These are phyloP conservation scores for Gossypium gossypioides DNA, from an alignment of 441 rosid genomes.

Conservation along the genomic window DNA sequence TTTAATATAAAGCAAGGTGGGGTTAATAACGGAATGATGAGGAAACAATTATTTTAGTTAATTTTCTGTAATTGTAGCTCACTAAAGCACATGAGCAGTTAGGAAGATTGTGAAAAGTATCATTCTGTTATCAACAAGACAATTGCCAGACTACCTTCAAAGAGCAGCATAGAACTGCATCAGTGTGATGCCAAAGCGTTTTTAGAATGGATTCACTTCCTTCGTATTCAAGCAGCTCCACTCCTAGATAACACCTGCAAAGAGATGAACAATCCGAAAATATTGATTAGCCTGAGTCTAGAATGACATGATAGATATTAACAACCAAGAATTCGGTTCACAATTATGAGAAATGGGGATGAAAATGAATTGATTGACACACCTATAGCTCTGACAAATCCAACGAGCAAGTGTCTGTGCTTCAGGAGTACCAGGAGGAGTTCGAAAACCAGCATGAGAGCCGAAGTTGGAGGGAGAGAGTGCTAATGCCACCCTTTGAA, in stretches of 20 bases:
- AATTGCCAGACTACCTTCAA: constrained; percentile 30
- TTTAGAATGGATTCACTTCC: constrained; percentile 46
- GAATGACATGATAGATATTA: neutral
- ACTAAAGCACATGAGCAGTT: neutral
- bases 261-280: neutral
- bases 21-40: neutral
- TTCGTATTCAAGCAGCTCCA: constrained; percentile 45
- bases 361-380: neutral
- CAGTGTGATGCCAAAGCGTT: constrained; percentile 54
- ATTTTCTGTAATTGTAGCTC: neutral
- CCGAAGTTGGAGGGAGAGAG: constrained; percentile 53
- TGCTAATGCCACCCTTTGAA: constrained; percentile 61
- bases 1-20: neutral
- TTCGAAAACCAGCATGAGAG: constrained; percentile 31
- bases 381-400: constrained; percentile 53
- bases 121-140: no score
- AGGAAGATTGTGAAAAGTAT: neutral
- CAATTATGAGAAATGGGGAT: neutral
- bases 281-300: neutral
- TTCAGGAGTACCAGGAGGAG: constrained; percentile 54
- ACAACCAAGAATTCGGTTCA: neutral
- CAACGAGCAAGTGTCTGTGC: constrained; percentile 58
- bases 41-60: neutral
- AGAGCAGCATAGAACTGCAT: constrained; percentile 59
- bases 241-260: constrained; percentile 50